Evolutionary conservation across 2,329 filamentous ascomycete species (phyloP), one percentile per base, ranked within the genome.

Genomic region (Ophiosphaerella korrae): DNA sequence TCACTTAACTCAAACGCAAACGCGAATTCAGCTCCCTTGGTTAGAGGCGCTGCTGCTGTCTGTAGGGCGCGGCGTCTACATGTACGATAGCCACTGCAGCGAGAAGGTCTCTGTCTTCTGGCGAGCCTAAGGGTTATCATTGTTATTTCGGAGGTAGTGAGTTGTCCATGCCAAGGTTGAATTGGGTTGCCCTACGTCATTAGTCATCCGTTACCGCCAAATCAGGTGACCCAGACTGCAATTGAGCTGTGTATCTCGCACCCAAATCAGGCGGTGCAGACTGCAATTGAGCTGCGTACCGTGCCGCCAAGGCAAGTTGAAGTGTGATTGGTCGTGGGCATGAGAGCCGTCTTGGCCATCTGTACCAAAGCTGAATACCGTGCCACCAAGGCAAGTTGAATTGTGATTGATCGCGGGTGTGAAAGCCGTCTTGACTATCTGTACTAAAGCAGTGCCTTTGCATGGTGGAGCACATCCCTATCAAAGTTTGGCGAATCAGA

Each of bases 1-100:
- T 53, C 60, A 59, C 53, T 75, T 67, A 75, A 82, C 81, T 84
- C 82, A 55, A 84, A 83, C 16, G 81, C 81, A 64, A 84, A 84
- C 21, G 79, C 81, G 63, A 81, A 82, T 53, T 77, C 75, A 16
- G 77, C 76, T 8, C 66, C 47, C 35, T 51, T 55, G 12, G 48
- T 35, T 32, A 45, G 31, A 34, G 58, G 52, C 26, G 54, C 44
- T 48, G 69, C 53, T 45, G 52, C 51, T 3, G 65, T 66, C 34
- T 69, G 66, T 24, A 73, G 58, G 24, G 39, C 42, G n/a, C 70
- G 68, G 37, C 57, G 58, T 34, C 57, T 36, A 34, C 43, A 47
- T 24, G 32, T 41, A 13, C 42, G 46, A 38, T 52, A 49, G 39
- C 45, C 38, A 35, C 41, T 53, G 52, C 53, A 50, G n/a, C 16